Base-by-base conservation (phyloP, 495 filamentous ascomycete species). In the Usnea hakonensis region DNA sequence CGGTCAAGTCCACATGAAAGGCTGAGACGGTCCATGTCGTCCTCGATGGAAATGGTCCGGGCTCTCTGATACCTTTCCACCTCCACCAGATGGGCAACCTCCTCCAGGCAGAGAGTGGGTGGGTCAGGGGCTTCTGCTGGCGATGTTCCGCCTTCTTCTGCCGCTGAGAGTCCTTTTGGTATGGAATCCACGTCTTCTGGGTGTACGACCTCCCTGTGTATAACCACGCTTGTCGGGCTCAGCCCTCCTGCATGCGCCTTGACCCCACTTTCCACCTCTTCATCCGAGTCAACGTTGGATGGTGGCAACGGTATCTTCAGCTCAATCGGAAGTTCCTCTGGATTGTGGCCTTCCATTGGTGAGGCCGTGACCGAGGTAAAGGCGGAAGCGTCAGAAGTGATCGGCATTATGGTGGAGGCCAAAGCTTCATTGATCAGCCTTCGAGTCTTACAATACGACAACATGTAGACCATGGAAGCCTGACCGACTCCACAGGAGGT, bases 331-430 rank as follows among this genome's bases (percentile, higher is more conserved):
- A 64, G 33, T 0, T 63, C 63, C 17, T 64, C 40, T 17, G n/a
- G 16, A 23, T 65, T 60, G 13, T 61, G 36, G 3, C 40, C 28
- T 32, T 69, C 68, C 44, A 65, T 55, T 14, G 65, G 65, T 14
- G 68, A 67, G 23, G 57, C 61, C 37, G 56, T 66, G 36, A 65
- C 58, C 8, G 68, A 67, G 53, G 63, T 67, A 37, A 62, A 61
- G 48, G 65, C 58, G 14, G 68, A 69, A 37, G 68, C 37, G 50
- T 69, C 65, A 21, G 68, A 65, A 21, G 60, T 40, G 33, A 68
- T 9, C 30, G 66, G 68, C 35, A 68, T 59, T 38, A 70, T 68
- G 46, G 68, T 66, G 11, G 68, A 68, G 35, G 68, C 68, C 46
- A 70, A 56, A 37, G 68, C 68, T 70, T 64, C 36, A 44, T 19